Conservation (phyloP, 2,329 filamentous ascomycete genomes). For the Talaromyces sp. region DNA sequence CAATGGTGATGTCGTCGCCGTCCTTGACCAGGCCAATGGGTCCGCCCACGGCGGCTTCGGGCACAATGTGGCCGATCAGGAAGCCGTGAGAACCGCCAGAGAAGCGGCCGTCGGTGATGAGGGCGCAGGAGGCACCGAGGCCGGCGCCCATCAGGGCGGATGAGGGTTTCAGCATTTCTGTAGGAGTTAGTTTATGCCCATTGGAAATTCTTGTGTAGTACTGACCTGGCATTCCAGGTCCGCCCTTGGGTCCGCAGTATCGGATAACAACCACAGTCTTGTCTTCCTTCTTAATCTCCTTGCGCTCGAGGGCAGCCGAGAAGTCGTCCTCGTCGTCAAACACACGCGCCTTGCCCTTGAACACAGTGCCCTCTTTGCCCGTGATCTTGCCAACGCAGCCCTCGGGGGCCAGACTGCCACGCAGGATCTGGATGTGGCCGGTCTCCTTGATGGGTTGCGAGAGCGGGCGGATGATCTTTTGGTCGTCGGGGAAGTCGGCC, state of each 20-base stretch:
- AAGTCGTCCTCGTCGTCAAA: conserved; percentile 68
- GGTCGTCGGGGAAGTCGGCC: conserved; percentile 61
- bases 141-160: conserved; percentile 70
- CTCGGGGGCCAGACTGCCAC: conserved; percentile 63
- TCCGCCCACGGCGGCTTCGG: conserved; percentile 79
- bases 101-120: conserved; percentile 63
- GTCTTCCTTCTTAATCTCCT: conserved; percentile 68
- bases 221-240: conserved; percentile 60
- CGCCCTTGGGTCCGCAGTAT: conserved; percentile 68
- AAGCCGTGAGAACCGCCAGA: conserved; percentile 76
- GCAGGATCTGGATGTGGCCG: conserved; percentile 68
- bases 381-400: conserved; percentile 72
- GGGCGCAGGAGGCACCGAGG: conserved; percentile 62
- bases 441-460: conserved; percentile 65
- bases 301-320: conserved; percentile 60
- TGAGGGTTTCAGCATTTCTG: conserved; percentile 67
- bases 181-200: conserved; percentile 51
- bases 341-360: conserved; percentile 64
- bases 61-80: conserved; percentile 81
- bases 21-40: conserved; percentile 79
- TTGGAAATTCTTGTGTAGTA: neutral
- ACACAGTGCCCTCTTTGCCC: conserved; percentile 65
- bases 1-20: conserved; percentile 75
- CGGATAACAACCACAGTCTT: conserved; percentile 73
- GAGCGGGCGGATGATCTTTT: conserved; percentile 65